phyloP scores from a whole-genome alignment of 805 yeast species.

The Candida ipomoeae region DNA sequence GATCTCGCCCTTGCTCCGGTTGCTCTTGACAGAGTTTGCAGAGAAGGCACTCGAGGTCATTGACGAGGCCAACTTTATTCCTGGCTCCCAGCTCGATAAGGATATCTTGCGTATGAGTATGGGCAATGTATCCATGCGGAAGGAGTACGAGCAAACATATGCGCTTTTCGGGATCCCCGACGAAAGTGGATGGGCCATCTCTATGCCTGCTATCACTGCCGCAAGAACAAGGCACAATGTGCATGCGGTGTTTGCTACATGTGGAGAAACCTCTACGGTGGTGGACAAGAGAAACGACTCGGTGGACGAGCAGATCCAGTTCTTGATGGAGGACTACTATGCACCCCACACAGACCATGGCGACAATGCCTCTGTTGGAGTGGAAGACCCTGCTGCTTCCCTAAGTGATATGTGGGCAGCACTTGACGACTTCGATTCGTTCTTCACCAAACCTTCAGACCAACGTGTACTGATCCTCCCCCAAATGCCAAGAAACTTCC shows the following conservation, averaged over 20 bases:
- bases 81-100: conserved; percentile 86
- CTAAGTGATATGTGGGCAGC: conserved; percentile 92
- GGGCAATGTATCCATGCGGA: conserved; percentile 73
- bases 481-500: conserved; percentile 4
- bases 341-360: conserved; percentile 32
- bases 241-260: conserved; percentile 90
- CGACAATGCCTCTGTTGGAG: conserved; percentile 47
- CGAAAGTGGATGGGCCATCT: conserved; percentile 95
- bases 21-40: conserved; percentile 79
- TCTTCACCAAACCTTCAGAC: conserved; percentile 64
- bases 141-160: conserved; percentile 79
- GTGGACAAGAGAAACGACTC: conserved; percentile 21
- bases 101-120: conserved; percentile 89
- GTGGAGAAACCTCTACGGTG: conserved; percentile 44
- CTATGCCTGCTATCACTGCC: conserved; percentile 90
- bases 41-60: conserved; percentile 85
- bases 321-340: conserved; percentile 59
- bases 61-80: conserved; percentile 78
- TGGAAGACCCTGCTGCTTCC: conserved; percentile 66
- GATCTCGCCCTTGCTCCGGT: conserved; percentile 81
- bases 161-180: conserved; percentile 93
- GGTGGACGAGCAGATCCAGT: conserved; percentile 40
- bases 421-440: conserved; percentile 81
- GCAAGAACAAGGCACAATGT: conserved; percentile 87
- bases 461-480: conserved; percentile 15